Evolutionary conservation across 192 early-diverging fungal species (phyloP).

Genomic region (Umbelopsis sp.): DNA sequence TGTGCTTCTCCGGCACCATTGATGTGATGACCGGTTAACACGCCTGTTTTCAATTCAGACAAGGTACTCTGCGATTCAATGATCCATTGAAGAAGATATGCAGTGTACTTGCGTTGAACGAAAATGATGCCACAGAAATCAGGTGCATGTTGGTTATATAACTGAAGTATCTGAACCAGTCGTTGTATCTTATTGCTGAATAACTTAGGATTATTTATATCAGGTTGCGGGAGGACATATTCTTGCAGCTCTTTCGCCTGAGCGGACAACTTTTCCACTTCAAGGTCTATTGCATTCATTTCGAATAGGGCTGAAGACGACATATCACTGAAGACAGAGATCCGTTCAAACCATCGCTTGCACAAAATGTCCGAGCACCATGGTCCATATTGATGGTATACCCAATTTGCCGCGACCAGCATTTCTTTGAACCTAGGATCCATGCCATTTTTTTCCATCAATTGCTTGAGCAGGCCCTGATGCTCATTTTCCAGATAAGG

Average conservation of each 20-base stretch:
- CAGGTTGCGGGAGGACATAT: slow-evolving; percentile 34
- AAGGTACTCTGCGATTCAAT: slow-evolving; percentile 61
- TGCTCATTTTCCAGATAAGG: slow-evolving; percentile 44
- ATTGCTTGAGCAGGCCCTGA: slow-evolving; percentile 45
- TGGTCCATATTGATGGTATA: slow-evolving; percentile 67
- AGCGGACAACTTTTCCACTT: neutral
- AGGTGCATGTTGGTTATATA: slow-evolving; percentile 42
- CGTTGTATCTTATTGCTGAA: slow-evolving; percentile 73
- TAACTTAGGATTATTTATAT: slow-evolving; percentile 23
- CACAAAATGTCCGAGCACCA: slow-evolving; percentile 81
- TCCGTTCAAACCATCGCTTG: slow-evolving; percentile 49
- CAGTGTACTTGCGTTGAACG: slow-evolving; percentile 72
- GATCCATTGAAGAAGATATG: slow-evolving; percentile 57
- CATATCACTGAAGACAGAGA: slow-evolving; percentile 4
- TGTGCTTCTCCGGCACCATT: slow-evolving; percentile 42
- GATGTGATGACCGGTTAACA: slow-evolving; percentile 64
- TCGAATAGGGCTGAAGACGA: neutral
- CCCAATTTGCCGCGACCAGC: slow-evolving; percentile 41
- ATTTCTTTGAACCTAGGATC: slow-evolving; percentile 45
- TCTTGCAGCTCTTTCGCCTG: neutral
- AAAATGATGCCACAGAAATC: slow-evolving; percentile 92
- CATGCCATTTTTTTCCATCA: slow-evolving; percentile 41
- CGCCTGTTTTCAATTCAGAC: slow-evolving; percentile 43
- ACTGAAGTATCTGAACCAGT: slow-evolving; percentile 64
- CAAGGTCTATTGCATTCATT: neutral